Evolutionary conservation across 2,329 filamentous ascomycete species (phyloP), one percentile per base, ranked within the genome.

Genomic region (Aspergillus sp.): DNA sequence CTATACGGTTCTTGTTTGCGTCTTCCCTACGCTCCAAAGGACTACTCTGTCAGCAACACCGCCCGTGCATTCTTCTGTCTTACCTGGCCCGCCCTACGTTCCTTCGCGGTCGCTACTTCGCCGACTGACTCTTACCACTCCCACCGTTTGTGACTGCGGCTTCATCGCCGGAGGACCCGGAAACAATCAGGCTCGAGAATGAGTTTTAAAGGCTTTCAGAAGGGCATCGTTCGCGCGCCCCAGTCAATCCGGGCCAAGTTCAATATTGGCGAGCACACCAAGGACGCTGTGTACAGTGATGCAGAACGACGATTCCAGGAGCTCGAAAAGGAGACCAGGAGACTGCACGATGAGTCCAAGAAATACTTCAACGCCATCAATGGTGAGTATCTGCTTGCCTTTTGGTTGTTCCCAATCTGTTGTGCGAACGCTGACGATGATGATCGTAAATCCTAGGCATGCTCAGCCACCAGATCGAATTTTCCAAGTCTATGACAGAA

Each of bases 361-460:
- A 96, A 94, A 73, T 98, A 98, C 70, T 96, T 94, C 61, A 83
- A 95, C 45, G 88, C 93, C 65, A 96, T 98, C 73, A 96, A 97
- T 73, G 87, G 79, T 82, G 65, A 65, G n/a, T 38, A 3, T 27
- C 8, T 39, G 36, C 19, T 19, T 19, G 9, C 9, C 19, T 19
- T 19, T 9, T 29, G 10, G 33, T 42, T 29, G 12, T 10, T 35
- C 26, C 43, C 34, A 42, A 47, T 51, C 29, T 48, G 30, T 29
- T 29, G 33, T 35, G 30, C 30, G 30, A 5, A 5, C 8, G 30
- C 8, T 32, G 30, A 32, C 30, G 19, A 19, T 19, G 19, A 19
- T 32, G 30, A 32, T 9, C 30, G 30, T 29, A 29, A 5, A 19
- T 19, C 1, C 35, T 52, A 82, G 79, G 86, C 76, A 98, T 98